Conservation (phyloP, 2,329 filamentous ascomycete species). For the Aureobasidium melanogenum region DNA sequence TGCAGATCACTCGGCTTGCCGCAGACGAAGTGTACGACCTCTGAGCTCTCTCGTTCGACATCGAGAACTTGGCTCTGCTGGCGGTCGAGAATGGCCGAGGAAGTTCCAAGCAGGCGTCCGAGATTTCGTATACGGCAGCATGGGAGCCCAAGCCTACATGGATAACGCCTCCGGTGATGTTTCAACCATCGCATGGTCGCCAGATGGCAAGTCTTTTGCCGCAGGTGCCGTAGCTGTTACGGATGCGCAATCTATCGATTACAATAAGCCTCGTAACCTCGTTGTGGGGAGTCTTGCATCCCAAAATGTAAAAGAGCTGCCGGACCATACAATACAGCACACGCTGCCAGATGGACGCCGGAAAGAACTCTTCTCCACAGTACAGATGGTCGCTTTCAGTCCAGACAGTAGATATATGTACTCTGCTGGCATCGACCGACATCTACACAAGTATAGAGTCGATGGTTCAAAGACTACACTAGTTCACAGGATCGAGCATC, state of each 20-base stretch:
- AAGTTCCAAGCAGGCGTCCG: neutral
- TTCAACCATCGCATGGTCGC: slow-evolving; percentile 47
- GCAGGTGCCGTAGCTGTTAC: slow-evolving; percentile 49
- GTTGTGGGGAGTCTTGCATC: slow-evolving; percentile 40
- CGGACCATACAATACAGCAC: slow-evolving; percentile 42
- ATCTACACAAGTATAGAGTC: slow-evolving; percentile 10
- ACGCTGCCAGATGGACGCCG: slow-evolving; percentile 39
- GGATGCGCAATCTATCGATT: slow-evolving; percentile 49
- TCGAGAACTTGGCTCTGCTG: neutral
- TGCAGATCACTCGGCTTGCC: neutral
- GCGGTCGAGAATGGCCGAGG: neutral
- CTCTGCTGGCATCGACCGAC: slow-evolving; percentile 20
- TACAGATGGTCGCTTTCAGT: slow-evolving; percentile 47
- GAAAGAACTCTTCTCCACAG: slow-evolving; percentile 45
- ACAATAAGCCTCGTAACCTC: slow-evolving; percentile 51
- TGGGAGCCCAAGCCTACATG: slow-evolving; percentile 40
- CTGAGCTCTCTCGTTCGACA: neutral
- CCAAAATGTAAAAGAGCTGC: slow-evolving; percentile 41
- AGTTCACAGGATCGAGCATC: slow-evolving; percentile 30
- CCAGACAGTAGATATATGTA: slow-evolving; percentile 37
- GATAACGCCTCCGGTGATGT: slow-evolving; percentile 53
- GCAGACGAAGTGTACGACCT: neutral
- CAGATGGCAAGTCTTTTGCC: slow-evolving; percentile 45
- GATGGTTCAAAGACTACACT: neutral
- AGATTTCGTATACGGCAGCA: slow-evolving; percentile 21